phyloP scores from a whole-genome alignment of 129 eudicot genomes.

The Arctium lappa region DNA sequence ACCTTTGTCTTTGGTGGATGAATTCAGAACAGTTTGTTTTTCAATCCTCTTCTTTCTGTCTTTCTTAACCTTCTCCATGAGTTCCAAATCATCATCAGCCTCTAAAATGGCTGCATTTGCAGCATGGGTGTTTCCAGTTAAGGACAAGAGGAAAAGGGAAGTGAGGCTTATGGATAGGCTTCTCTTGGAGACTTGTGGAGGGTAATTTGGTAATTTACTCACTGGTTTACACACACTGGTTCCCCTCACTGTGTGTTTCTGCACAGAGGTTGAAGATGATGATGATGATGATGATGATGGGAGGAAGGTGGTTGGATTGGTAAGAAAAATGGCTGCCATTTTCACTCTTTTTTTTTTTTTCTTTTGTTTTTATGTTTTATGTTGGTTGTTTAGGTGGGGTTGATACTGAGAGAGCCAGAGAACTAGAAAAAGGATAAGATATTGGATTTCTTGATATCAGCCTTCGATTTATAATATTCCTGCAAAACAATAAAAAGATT shows the following conservation, averaged over 20 bases:
- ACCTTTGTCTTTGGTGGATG: constrained; percentile 81
- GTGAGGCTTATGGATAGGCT: constrained; percentile 56
- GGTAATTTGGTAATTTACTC: constrained; percentile 26
- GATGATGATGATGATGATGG: constrained; percentile 46
- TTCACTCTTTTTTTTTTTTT: constrained; percentile 6
- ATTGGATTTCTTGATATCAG: constrained; percentile 30
- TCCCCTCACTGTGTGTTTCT: constrained; percentile 31
- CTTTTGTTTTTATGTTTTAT: constrained; percentile 14
- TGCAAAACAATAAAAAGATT: neutral
- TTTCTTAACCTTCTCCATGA: constrained; percentile 79
- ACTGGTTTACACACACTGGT: constrained; percentile 49
- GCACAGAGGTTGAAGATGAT: constrained; percentile 42
- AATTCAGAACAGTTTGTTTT: constrained; percentile 68
- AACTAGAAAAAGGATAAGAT: constrained; percentile 58
- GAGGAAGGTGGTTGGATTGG: constrained; percentile 54
- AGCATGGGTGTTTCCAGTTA: constrained; percentile 27
- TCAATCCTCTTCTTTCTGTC: constrained; percentile 92
- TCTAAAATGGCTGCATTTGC: constrained; percentile 85
- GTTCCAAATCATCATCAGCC: constrained; percentile 88
- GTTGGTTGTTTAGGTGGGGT: constrained; percentile 44
- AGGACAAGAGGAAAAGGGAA: constrained; percentile 48
- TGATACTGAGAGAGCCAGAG: constrained; percentile 32
- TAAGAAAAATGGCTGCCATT: constrained; percentile 70
- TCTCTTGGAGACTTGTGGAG: constrained; percentile 55
- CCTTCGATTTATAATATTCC: constrained; percentile 9